Percentiles rank a stretch among this genome's conserved stretches.
Evolutionary conservation across 306 rosid species (phyloP).

Genomic region (Gleditsia sinensis): DNA sequence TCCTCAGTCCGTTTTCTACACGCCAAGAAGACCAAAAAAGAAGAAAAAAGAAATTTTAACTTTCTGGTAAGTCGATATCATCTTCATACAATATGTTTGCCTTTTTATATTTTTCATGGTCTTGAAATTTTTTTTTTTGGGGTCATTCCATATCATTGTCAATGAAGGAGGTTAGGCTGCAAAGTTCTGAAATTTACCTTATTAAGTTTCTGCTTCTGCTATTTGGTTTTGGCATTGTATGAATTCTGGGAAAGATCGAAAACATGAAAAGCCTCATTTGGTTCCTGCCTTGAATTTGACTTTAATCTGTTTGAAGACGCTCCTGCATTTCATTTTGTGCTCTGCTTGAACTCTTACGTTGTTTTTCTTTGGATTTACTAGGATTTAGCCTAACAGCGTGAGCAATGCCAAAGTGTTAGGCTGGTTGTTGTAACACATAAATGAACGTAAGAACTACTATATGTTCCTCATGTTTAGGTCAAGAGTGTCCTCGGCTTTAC

Average conservation of each 20-base stretch:
- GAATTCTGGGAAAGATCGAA: constrained; percentile 1
- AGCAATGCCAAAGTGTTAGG: not conserved
- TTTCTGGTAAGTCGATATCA: constrained; percentile 10
- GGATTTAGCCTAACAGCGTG: not conserved
- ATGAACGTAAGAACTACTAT: not conserved
- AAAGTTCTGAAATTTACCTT: not conserved
- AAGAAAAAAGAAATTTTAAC: not conserved
- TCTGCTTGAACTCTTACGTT: not conserved
- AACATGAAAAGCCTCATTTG: constrained; percentile 10
- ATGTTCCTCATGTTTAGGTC: not conserved
- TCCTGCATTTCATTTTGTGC: not conserved
- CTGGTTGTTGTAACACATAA: constrained; percentile 2
- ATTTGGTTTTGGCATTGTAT: constrained; percentile 17
- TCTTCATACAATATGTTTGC: not conserved
- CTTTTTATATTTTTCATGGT: not conserved
- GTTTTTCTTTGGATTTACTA: constrained; percentile 15
- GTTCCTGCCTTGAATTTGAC: not conserved
- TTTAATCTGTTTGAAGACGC: not conserved
- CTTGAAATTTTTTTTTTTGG: not conserved
- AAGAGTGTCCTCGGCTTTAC: too few relatives aligned
- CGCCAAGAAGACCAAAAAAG: constrained; percentile 19
- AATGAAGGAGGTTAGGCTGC: constrained; percentile 6
- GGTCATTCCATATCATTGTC: not conserved
- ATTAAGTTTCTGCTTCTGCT: not conserved
- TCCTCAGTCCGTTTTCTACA: constrained; percentile 10